phyloP scores from a whole-genome alignment of 371 early-diverging fungal species.

The Syncephalis plumigaleata region DNA sequence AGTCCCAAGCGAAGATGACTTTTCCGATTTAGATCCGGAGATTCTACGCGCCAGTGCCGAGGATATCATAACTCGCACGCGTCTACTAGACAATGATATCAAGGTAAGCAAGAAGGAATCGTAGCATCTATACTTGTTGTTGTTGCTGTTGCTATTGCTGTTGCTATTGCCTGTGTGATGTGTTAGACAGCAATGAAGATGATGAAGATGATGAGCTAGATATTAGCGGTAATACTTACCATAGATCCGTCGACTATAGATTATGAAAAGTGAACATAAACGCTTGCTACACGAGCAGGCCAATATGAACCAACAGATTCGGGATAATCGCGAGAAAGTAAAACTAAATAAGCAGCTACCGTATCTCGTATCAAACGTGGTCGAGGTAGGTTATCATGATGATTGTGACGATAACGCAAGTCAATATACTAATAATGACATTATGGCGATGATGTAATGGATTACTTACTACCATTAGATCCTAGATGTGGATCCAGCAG shows the following conservation, averaged over 20 bases:
- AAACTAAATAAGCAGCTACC: slow-evolving; percentile 98
- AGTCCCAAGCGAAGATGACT: slow-evolving; percentile 18
- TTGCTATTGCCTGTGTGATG: too few relatives aligned
- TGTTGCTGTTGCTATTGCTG: too few relatives aligned
- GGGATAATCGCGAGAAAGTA: slow-evolving; percentile 98
- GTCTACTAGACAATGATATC: slow-evolving; percentile 92
- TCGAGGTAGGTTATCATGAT: slow-evolving; percentile 52
- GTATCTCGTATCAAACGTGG: slow-evolving; percentile 97
- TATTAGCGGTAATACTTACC: too few relatives aligned
- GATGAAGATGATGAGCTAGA: too few relatives aligned
- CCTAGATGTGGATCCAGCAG: slow-evolving; percentile 82
- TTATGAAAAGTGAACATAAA: slow-evolving; percentile 79
- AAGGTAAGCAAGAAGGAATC: too few relatives aligned
- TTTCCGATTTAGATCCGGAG: slow-evolving; percentile 73
- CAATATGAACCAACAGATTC: slow-evolving; percentile 83
- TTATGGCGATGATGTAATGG: background rate
- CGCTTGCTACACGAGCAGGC: slow-evolving; percentile 81
- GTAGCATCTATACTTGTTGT: too few relatives aligned
- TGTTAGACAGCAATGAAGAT: too few relatives aligned
- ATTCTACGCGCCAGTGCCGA: slow-evolving; percentile 76
- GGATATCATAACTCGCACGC: slow-evolving; percentile 79
- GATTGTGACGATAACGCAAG: background rate
- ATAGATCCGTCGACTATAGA: slow-evolving; percentile 33
- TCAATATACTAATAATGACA: background rate
- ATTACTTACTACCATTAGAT: too few relatives aligned